phyloP scores from a whole-genome alignment of 1,284 basidiomycete genomes.

The Amylostereum chailletii region DNA sequence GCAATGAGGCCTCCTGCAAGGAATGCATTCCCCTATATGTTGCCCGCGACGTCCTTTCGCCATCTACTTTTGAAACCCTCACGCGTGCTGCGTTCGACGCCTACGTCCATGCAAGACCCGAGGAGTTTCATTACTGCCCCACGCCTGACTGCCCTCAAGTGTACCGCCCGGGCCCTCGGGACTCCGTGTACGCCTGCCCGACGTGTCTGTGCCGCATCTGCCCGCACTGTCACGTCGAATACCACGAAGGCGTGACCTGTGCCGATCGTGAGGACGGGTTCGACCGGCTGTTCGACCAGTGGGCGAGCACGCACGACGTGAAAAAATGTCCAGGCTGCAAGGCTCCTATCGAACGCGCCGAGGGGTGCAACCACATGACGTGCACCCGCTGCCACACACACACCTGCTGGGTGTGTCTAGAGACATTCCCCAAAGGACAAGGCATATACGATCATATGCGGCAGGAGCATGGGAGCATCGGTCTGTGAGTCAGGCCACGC shows the following conservation, averaged over 20 bases:
- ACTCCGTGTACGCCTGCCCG: constrained; percentile 56
- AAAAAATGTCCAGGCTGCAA: constrained; percentile 66
- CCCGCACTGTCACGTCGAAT: constrained; percentile 51
- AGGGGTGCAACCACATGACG: constrained; percentile 72
- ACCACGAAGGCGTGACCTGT: constrained; percentile 59
- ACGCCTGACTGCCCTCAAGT: constrained; percentile 67
- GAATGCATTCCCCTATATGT: constrained; percentile 40
- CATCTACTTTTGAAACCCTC: constrained; percentile 42
- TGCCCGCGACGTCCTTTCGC: constrained; percentile 39
- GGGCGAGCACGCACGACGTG: constrained; percentile 50
- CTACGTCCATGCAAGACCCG: constrained; percentile 44
- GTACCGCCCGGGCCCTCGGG: constrained; percentile 44
- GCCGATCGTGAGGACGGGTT: constrained; percentile 41
- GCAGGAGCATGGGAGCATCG: constrained; percentile 28
- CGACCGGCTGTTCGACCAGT: constrained; percentile 45
- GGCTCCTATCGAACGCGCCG: constrained; percentile 54
- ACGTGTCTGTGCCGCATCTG: constrained; percentile 64
- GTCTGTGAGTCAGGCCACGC: too few relatives aligned
- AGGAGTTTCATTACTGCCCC: constrained; percentile 64
- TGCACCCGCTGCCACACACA: constrained; percentile 63
- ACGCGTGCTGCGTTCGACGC: constrained; percentile 47
- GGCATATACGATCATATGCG: constrained; percentile 58
- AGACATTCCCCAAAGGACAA: constrained; percentile 50
- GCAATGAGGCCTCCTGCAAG: constrained; percentile 45
- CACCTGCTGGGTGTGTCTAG: constrained; percentile 68